These are phyloP conservation scores for Diplodia mutila DNA, from an alignment of 2,329 filamentous ascomycete species.

Conservation along the genomic window DNA sequence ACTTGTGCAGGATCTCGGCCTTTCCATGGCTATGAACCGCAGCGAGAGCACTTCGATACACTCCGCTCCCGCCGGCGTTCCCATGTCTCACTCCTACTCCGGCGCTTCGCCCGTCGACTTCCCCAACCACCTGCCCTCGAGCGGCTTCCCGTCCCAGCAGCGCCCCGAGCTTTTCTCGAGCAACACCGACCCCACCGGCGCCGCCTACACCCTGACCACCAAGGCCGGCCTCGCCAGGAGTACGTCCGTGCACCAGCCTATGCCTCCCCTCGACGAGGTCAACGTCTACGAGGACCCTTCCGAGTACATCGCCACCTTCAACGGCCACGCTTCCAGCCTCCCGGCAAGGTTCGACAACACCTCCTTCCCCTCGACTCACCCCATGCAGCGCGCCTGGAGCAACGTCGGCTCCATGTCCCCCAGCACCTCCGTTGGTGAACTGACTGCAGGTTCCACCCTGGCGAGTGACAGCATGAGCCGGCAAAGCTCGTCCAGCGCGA, in stretches of 20 bases:
- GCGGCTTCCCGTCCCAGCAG: not conserved
- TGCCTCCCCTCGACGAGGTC: slow-evolving; percentile 33
- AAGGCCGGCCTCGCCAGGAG: slow-evolving; percentile 31
- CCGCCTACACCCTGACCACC: slow-evolving; percentile 40
- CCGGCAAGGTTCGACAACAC: slow-evolving; percentile 28
- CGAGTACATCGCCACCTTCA: slow-evolving; percentile 42
- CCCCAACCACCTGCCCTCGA: slow-evolving; percentile 20
- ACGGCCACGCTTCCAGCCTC: slow-evolving; percentile 28
- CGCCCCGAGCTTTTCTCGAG: slow-evolving; percentile 18
- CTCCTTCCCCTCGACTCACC: slow-evolving; percentile 33
- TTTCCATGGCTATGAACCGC: slow-evolving; percentile 38
- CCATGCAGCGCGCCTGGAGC: slow-evolving; percentile 32
- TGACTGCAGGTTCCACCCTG: slow-evolving; percentile 43
- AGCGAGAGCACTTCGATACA: slow-evolving; percentile 29
- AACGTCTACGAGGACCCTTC: slow-evolving; percentile 41
- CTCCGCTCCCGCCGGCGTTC: slow-evolving; percentile 37
- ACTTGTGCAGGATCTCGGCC: slow-evolving; percentile 34
- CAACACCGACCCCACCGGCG: slow-evolving; percentile 27
- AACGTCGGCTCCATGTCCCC: slow-evolving; percentile 40
- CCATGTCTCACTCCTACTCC: slow-evolving; percentile 36
- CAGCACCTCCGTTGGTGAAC: slow-evolving; percentile 42
- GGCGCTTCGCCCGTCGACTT: slow-evolving; percentile 31
- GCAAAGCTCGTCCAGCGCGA: slow-evolving; percentile 47
- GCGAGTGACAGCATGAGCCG: slow-evolving; percentile 50
- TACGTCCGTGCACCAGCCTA: slow-evolving; percentile 34